Percentiles rank a stretch among this genome's conserved stretches.
Evolutionary conservation across 129 eudicot genomes (phyloP).

Genomic region (Erigeron canadensis): DNA sequence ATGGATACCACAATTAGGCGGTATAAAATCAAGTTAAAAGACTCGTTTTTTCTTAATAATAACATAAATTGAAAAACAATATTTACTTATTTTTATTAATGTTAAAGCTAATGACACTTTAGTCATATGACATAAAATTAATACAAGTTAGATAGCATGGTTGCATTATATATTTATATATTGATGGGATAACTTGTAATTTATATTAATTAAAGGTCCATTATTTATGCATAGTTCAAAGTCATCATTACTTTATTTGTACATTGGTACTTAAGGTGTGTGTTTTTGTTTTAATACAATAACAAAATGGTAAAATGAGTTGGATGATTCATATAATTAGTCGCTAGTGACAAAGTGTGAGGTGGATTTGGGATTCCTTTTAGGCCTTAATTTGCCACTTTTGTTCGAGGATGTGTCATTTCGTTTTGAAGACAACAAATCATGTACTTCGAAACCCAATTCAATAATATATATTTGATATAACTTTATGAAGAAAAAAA

Average conservation of each 20-base stretch:
- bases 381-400: conserved; percentile 18
- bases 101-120: background rate
- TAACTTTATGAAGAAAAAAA: no score
- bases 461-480: no score
- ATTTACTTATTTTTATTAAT: background rate
- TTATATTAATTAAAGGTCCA: conserved; percentile 9
- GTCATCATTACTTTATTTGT: background rate
- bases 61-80: no score
- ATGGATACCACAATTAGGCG: no score
- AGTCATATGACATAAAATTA: conserved; percentile 9
- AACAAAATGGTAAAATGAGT: conserved; percentile 28
- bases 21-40: no score
- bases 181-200: conserved; percentile 3
- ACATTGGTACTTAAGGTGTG: background rate
- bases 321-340: conserved; percentile 29
- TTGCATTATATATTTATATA: conserved; percentile 9
- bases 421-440: no score
- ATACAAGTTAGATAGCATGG: conserved; percentile 18
- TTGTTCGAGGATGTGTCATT: conserved; percentile 3
- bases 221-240: background rate
- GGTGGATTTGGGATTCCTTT: conserved; percentile 32
- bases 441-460: no score
- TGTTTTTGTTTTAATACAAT: conserved; percentile 3
- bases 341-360: conserved; percentile 24
- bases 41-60: no score